Conservation (phyloP, 2,329 filamentous ascomycete species). For the Elsinoe fawcettii region DNA sequence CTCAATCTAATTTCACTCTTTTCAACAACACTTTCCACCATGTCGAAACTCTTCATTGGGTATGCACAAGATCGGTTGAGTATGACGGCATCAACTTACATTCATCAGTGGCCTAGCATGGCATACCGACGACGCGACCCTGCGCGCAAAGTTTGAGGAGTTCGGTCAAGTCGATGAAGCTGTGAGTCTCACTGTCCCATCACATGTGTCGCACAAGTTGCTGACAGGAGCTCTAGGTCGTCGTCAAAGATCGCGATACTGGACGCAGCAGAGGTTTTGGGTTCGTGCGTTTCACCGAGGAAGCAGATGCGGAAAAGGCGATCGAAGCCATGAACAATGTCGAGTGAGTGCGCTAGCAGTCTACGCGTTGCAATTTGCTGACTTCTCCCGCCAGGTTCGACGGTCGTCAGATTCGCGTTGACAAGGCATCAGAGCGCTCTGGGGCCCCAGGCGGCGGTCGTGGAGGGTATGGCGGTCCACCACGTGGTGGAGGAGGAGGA, state of each 20-base stretch:
- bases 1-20: neutral
- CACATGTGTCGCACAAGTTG: constrained; percentile 19
- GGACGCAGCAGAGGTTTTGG: constrained; percentile 95
- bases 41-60: constrained; percentile 96
- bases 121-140: constrained; percentile 86
- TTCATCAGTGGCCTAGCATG: constrained; percentile 78
- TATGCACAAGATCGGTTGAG: constrained; percentile 31
- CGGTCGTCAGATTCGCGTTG: constrained; percentile 86
- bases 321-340: constrained; percentile 77
- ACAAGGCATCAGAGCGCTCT: constrained; percentile 81
- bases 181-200: constrained; percentile 50
- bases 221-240: constrained; percentile 54
- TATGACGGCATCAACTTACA: constrained; percentile 15
- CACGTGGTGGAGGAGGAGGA: constrained; percentile 26
- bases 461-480: constrained; percentile 32
- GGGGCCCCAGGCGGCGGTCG: constrained; percentile 51
- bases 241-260: constrained; percentile 96
- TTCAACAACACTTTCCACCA: constrained; percentile 34
- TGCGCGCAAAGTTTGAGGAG: constrained; percentile 86
- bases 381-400: constrained; percentile 61
- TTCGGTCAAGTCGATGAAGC: constrained; percentile 91
- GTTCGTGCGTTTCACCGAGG: constrained; percentile 76
- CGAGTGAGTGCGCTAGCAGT: constrained; percentile 55
- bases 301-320: constrained; percentile 67
- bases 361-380: neutral